Percentiles rank a stretch among this genome's conserved stretches.
phyloP scores from a whole-genome alignment of 2,329 filamentous ascomycete species.

The Beauveria sp. region DNA sequence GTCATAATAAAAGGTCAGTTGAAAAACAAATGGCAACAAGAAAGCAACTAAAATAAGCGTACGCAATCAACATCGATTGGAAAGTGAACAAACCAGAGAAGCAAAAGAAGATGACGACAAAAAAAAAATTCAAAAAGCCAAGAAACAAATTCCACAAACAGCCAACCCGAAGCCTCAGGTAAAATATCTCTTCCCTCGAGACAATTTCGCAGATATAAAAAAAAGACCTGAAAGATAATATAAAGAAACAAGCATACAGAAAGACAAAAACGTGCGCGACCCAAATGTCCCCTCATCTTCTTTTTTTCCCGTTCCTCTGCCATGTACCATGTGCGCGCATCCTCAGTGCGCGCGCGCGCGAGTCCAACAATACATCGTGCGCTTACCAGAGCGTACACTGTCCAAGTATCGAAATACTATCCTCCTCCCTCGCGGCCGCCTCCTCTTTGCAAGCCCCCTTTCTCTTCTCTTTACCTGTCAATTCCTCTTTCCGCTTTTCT shows the following conservation, averaged over 20 bases:
- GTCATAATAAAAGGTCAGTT: neutral
- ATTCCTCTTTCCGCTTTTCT: neutral
- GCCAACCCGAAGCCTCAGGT: constrained; percentile 7
- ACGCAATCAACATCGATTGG: constrained; percentile 4
- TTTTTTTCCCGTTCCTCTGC: neutral
- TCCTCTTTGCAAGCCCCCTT: neutral
- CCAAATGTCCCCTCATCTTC: neutral
- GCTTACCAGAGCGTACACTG: constrained; percentile 2
- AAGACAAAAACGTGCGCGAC: neutral
- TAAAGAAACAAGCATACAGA: neutral
- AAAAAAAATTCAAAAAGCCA: neutral
- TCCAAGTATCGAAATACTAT: neutral
- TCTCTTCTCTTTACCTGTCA: neutral
- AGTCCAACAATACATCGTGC: neutral
- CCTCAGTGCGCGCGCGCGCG: neutral
- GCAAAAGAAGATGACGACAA: constrained; percentile 5
- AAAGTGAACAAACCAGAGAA: neutral
- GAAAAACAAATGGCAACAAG: neutral
- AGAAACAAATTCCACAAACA: constrained; percentile 6
- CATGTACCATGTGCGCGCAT: neutral
- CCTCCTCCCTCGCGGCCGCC: neutral
- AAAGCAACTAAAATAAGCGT: constrained; percentile 3
- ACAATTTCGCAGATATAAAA: constrained; percentile 10
- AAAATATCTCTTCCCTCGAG: neutral
- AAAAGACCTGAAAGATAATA: constrained; percentile 5